phyloP scores from a whole-genome alignment of 176 grass and related monocot genomes.

The Avena eriantha region DNA sequence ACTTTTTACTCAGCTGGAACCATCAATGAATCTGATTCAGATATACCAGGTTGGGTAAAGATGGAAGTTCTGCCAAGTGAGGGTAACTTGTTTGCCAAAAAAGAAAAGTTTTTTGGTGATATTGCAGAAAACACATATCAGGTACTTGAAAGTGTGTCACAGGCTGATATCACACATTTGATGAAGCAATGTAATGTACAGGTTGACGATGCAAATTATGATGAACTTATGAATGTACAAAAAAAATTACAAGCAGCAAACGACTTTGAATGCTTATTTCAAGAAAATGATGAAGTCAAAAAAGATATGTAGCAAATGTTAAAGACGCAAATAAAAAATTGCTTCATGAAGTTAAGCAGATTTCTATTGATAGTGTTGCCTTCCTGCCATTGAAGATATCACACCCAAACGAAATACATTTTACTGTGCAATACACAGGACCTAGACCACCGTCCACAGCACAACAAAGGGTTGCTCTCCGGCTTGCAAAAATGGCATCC shows the following conservation, averaged over 20 bases:
- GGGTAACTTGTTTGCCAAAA: neutral
- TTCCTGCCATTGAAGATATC: neutral
- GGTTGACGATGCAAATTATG: neutral
- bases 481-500: no score
- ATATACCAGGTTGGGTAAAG: neutral
- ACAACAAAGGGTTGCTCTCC: no score
- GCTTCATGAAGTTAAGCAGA: neutral
- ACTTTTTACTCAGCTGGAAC: neutral
- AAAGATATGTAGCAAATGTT: neutral
- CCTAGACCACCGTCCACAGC: neutral
- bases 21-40: neutral
- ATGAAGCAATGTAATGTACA: neutral
- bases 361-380: neutral
- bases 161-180: neutral
- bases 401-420: neutral
- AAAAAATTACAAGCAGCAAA: neutral
- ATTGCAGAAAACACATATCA: neutral
- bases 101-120: neutral
- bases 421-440: neutral
- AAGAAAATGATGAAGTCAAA: neutral
- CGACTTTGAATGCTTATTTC: no score
- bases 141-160: neutral
- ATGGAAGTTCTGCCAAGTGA: neutral
- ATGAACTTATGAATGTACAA: neutral
- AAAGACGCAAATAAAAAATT: neutral